Base-by-base conservation (phyloP, 768 basidiomycete genomes). In the Mycena alexandri region DNA sequence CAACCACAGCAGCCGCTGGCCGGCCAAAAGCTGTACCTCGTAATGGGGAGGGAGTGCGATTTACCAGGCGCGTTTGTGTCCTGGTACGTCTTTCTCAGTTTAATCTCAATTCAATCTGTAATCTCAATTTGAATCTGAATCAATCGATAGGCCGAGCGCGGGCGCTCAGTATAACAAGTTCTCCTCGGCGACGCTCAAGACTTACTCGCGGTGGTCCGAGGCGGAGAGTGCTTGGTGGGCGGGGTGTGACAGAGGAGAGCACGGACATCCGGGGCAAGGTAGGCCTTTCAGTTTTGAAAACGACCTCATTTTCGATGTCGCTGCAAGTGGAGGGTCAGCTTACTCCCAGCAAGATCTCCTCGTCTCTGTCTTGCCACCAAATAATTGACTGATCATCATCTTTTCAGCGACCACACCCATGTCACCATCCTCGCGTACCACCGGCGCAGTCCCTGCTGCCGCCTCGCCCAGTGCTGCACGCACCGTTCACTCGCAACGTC, bases 221-320 rank as follows among this genome's bases (percentile, higher is more conserved):
- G 48, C 48, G n/a, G 11, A 50, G 21, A 50, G 48, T 16, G 48
- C 48, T 5, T 50, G 48, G 48, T 50, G 48, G 48, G 48, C 48
- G n/a, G 48, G 21, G 3, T 50, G 48, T 22, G 48, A 50, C 21
- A 9, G 48, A 12, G 19, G 21, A 25, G 48, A 46, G 44, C 44
- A 46, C 44, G 7, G 7, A 5, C 44, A 46, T 46, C 44, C 44
- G 44, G 44, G 44, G 6, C n/a, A n/a, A n/a, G n/a, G n/a, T n/a
- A n/a, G n/a, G n/a, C n/a, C n/a, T n/a, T n/a, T n/a, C n/a, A n/a
- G n/a, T n/a, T n/a, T n/a, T n/a, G n/a, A n/a, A n/a, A n/a, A n/a
- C n/a, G n/a, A n/a, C n/a, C n/a, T n/a, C n/a, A n/a, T n/a, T n/a
- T n/a, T n/a, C n/a, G n/a, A n/a, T n/a, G n/a, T n/a, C n/a, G n/a